phyloP scores from a whole-genome alignment of 208 protist genomes.

The Naegleria fowleri region DNA sequence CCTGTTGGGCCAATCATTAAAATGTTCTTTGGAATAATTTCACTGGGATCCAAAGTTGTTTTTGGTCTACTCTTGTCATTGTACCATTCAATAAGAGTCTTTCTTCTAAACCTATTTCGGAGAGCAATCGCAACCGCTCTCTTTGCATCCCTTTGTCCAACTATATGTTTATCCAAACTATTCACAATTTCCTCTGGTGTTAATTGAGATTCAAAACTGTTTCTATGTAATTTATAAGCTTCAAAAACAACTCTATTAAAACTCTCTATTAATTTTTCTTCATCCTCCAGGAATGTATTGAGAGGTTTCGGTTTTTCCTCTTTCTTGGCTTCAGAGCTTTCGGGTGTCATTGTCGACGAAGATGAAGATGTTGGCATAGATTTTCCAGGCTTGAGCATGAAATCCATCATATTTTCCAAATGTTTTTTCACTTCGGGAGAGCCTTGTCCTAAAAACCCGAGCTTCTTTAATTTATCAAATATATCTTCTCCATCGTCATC shows the following conservation, averaged over 20 bases:
- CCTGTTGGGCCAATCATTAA: conserved; percentile 88
- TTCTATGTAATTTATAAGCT: neutral
- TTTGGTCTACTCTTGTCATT: conserved; percentile 60
- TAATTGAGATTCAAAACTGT: conserved; percentile 33
- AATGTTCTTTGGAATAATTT: conserved; percentile 88
- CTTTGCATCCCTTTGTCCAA: conserved; percentile 90
- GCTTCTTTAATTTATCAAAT: too few species aligned
- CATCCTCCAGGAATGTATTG: neutral
- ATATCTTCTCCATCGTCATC: too few species aligned
- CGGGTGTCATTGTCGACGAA: too few species aligned
- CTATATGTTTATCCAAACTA: conserved; percentile 88
- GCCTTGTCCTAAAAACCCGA: too few species aligned
- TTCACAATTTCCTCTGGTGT: conserved; percentile 78
- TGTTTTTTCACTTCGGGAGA: too few species aligned
- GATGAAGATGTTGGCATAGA: too few species aligned
- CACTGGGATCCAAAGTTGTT: conserved; percentile 72
- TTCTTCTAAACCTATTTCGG: conserved; percentile 57
- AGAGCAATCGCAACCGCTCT: conserved; percentile 88
- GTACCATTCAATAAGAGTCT: neutral
- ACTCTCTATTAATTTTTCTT: neutral
- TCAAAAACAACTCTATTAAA: neutral
- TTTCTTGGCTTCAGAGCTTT: neutral
- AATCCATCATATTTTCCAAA: too few species aligned
- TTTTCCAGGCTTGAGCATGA: too few species aligned
- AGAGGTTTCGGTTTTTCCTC: neutral